Evolutionary conservation across 768 basidiomycete species (phyloP).

Genomic region (Tephrocybe sp.): DNA sequence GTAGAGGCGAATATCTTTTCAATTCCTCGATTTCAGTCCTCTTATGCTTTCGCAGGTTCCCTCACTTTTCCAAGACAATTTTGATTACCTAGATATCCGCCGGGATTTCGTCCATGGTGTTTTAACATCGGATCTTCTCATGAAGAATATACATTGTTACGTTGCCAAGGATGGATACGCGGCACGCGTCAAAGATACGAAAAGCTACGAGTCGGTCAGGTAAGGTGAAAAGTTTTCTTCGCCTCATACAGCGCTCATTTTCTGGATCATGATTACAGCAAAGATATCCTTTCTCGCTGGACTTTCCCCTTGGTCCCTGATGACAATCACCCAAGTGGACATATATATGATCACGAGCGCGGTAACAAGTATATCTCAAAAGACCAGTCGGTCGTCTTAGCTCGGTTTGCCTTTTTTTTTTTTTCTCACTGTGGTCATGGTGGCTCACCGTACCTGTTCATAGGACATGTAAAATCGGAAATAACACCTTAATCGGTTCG

Average conservation of each 20-base stretch:
- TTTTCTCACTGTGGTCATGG: background rate
- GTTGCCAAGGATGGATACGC: slow-evolving; percentile 88
- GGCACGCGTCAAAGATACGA: slow-evolving; percentile 89
- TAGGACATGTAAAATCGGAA: slow-evolving; percentile 81
- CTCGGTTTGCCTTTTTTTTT: slow-evolving; percentile 53
- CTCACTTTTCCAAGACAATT: slow-evolving; percentile 97
- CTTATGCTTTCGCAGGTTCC: slow-evolving; percentile 59
- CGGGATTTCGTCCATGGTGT: slow-evolving; percentile 94
- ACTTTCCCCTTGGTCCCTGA: slow-evolving; percentile 96
- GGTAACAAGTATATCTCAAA: slow-evolving; percentile 89
- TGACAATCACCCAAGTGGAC: slow-evolving; percentile 82
- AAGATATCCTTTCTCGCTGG: slow-evolving; percentile 91
- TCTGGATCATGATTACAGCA: slow-evolving; percentile 43
- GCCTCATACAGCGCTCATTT: background rate
- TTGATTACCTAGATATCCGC: slow-evolving; percentile 92
- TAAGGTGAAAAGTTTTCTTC: slow-evolving; percentile 25
- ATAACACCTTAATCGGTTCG: slow-evolving; percentile 84
- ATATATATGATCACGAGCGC: slow-evolving; percentile 79
- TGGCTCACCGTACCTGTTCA: background rate
- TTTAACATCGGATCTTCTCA: slow-evolving; percentile 89
- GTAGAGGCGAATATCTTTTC: slow-evolving; percentile 61
- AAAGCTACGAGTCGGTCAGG: slow-evolving; percentile 89
- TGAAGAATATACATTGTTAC: slow-evolving; percentile 93
- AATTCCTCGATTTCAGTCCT: background rate
- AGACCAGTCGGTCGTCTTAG: slow-evolving; percentile 72